Evolutionary conservation across 345 rosid species (phyloP).

Genomic region (Brassica napus): DNA sequence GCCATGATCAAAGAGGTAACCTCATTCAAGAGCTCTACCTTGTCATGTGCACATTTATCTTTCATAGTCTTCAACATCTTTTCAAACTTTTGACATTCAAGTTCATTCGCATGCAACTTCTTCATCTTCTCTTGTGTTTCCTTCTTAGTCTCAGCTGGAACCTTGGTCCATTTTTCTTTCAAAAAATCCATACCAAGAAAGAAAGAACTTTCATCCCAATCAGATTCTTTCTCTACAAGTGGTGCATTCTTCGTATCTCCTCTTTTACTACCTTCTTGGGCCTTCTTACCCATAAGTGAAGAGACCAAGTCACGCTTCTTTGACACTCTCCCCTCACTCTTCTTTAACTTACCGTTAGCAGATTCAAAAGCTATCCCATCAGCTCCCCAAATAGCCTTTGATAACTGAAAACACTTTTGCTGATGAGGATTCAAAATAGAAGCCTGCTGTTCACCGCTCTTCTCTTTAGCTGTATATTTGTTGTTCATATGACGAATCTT

Average conservation of each 20-base stretch:
- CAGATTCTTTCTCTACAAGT: background rate
- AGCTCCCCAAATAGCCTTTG: background rate
- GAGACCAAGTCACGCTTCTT: background rate
- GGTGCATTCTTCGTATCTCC: background rate
- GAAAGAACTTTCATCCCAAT: constrained; percentile 5
- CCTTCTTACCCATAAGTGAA: background rate
- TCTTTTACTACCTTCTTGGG: background rate
- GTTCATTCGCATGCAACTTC: background rate
- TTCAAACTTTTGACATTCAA: background rate
- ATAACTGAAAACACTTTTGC: background rate
- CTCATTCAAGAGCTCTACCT: background rate
- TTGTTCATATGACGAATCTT: background rate
- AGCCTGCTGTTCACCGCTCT: background rate
- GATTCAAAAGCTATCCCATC: background rate
- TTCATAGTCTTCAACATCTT: background rate
- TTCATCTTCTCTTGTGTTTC: background rate
- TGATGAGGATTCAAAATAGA: background rate
- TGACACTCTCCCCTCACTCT: background rate
- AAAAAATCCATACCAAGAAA: background rate
- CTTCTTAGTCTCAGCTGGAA: background rate
- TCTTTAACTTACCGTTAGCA: background rate
- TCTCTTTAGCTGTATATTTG: background rate
- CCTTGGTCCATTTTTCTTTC: constrained; percentile 3
- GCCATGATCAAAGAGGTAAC: background rate
- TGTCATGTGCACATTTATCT: background rate